Evolutionary conservation across 257 asterid genomes (phyloP).

Genomic region (Plantago elongata): DNA sequence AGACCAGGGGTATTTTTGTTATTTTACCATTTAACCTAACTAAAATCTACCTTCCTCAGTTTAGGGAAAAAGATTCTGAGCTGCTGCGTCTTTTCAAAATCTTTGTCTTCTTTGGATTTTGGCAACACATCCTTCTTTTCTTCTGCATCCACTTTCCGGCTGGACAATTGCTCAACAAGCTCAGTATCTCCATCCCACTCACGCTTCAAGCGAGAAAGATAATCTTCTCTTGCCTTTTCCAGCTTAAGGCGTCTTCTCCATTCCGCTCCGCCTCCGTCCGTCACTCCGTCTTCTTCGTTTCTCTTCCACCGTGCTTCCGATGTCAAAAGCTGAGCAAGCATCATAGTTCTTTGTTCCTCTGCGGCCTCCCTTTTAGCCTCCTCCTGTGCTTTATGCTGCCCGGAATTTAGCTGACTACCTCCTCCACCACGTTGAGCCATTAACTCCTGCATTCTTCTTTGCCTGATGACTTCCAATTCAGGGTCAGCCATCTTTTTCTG

Average conservation of each 20-base stretch:
- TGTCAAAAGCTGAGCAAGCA: conserved; percentile 59
- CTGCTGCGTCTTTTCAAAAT: conserved; percentile 48
- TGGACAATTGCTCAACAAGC: conserved; percentile 29
- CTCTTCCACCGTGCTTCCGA: conserved; percentile 72
- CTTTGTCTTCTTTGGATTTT: conserved; percentile 32
- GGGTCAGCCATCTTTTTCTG: no score
- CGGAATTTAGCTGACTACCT: conserved; percentile 59
- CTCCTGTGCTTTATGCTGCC: conserved; percentile 84
- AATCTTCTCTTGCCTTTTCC: conserved; percentile 87
- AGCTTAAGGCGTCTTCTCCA: conserved; percentile 75
- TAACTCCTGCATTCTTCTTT: conserved; percentile 97
- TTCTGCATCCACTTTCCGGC: conserved; percentile 25
- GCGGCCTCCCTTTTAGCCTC: conserved; percentile 90
- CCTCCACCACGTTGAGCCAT: conserved; percentile 81
- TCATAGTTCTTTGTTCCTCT: conserved; percentile 85
- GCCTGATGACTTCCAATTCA: conserved; percentile 94
- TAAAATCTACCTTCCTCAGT: conserved; percentile 60
- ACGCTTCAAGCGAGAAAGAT: conserved; percentile 43
- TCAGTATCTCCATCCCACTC: conserved; percentile 79
- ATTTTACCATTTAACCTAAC: no score
- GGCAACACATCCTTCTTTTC: conserved; percentile 28
- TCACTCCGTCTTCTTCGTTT: no score
- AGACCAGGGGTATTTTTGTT: no score
- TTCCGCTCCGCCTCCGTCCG: no score
- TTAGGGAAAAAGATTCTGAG: conserved; percentile 70